phyloP scores from a whole-genome alignment of 352 stramenopile species.

The Phytophthora sojae region DNA sequence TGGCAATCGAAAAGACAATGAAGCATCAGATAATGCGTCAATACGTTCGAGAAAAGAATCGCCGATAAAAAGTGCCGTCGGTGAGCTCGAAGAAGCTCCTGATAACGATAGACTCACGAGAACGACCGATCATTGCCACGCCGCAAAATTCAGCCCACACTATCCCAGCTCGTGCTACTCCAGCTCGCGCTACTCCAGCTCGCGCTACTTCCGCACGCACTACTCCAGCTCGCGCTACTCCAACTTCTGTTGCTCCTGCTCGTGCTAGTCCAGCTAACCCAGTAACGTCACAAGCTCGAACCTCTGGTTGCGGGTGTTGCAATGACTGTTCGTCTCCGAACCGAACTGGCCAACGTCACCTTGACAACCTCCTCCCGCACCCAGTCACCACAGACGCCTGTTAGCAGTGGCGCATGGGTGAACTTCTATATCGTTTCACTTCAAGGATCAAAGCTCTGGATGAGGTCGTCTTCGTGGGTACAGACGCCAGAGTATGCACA shows the following conservation, averaged over 20 bases:
- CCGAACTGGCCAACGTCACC: too few relatives aligned
- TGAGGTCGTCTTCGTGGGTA: too few relatives aligned
- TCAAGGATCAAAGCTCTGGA: too few relatives aligned
- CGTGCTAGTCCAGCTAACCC: not conserved
- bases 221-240: not conserved
- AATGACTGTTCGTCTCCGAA: too few relatives aligned
- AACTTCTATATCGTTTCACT: too few relatives aligned
- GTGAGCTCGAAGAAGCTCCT: constrained; percentile 14
- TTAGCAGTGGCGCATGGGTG: too few relatives aligned
- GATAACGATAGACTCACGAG: not conserved
- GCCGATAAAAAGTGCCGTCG: not conserved
- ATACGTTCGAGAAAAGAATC: constrained; percentile 7
- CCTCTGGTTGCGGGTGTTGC: not conserved
- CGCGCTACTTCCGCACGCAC: not conserved
- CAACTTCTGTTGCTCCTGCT: not conserved
- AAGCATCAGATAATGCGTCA: not conserved
- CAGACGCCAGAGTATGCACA: too few relatives aligned
- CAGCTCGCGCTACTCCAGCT: not conserved
- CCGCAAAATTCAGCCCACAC: constrained; percentile 8
- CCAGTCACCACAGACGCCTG: too few relatives aligned
- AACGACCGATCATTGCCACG: constrained; percentile 1
- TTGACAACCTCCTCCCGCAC: too few relatives aligned
- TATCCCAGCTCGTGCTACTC: constrained; percentile 1
- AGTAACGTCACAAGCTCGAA: not conserved
- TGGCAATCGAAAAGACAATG: not conserved